Percentiles rank a stretch among this genome's conserved stretches.
phyloP scores from a whole-genome alignment of 129 eudicot genomes.

The Centrapalus pauciflorus region DNA sequence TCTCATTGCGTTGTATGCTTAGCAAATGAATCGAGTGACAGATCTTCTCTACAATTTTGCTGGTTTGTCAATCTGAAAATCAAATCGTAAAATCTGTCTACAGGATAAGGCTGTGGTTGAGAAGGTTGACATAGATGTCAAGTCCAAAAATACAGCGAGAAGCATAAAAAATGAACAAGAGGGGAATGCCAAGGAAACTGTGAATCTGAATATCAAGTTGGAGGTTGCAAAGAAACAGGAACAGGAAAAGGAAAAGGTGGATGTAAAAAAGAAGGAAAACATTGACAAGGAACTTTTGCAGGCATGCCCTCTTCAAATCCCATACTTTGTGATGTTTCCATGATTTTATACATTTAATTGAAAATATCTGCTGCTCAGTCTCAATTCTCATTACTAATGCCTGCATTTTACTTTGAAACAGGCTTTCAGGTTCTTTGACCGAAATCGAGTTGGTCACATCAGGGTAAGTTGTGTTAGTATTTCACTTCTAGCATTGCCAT shows the following conservation, averaged over 20 bases:
- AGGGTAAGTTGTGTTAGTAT: constrained; percentile 45
- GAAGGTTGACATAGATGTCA: constrained; percentile 16
- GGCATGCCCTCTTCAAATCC: constrained; percentile 35
- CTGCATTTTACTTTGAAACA: constrained; percentile 16
- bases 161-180: constrained; percentile 23
- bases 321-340: neutral
- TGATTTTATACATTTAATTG: neutral
- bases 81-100: neutral
- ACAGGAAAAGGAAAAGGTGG: constrained; percentile 14
- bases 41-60: neutral
- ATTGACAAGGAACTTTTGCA: constrained; percentile 77
- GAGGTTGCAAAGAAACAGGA: constrained; percentile 21
- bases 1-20: neutral
- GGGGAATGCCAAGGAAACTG: constrained; percentile 31
- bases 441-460: constrained; percentile 82
- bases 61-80: neutral
- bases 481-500: neutral
- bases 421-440: constrained; percentile 98
- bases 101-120: constrained; percentile 30
- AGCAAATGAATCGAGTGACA: neutral
- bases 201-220: constrained; percentile 17
- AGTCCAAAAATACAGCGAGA: constrained; percentile 19
- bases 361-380: neutral
- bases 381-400: neutral
- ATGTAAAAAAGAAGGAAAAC: constrained; percentile 36